Conservation (phyloP, 768 basidiomycete species). For the Naematelia aurantialba region DNA sequence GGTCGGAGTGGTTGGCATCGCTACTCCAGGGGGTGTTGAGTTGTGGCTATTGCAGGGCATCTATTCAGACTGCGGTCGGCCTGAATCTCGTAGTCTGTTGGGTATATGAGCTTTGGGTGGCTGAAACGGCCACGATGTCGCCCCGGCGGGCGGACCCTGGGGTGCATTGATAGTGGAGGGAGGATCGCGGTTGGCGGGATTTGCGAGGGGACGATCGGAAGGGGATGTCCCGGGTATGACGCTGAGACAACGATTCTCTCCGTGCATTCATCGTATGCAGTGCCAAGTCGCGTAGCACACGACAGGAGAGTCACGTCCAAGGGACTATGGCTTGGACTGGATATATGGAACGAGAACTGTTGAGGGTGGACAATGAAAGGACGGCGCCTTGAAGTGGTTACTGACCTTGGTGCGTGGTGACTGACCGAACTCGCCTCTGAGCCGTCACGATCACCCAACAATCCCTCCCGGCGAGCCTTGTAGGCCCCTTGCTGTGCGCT, state of each 20-base stretch:
- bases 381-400: neutral
- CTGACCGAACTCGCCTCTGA: neutral
- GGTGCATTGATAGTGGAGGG: no score
- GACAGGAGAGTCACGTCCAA: no score
- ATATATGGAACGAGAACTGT: neutral
- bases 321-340: neutral
- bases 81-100: neutral
- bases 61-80: constrained; percentile 5
- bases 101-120: neutral
- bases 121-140: neutral
- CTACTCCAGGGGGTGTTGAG: neutral
- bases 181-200: neutral
- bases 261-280: no score
- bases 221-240: neutral
- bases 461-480: neutral
- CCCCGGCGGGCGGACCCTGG: no score
- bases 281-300: no score
- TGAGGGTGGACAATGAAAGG: neutral
- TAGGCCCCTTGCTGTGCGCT: neutral
- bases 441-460: neutral
- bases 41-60: constrained; percentile 4
- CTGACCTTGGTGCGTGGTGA: neutral
- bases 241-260: neutral
- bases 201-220: neutral
- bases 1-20: neutral